Conservation (phyloP, 108 stramenopile genomes). For the Poteriospumella lacustris region DNA sequence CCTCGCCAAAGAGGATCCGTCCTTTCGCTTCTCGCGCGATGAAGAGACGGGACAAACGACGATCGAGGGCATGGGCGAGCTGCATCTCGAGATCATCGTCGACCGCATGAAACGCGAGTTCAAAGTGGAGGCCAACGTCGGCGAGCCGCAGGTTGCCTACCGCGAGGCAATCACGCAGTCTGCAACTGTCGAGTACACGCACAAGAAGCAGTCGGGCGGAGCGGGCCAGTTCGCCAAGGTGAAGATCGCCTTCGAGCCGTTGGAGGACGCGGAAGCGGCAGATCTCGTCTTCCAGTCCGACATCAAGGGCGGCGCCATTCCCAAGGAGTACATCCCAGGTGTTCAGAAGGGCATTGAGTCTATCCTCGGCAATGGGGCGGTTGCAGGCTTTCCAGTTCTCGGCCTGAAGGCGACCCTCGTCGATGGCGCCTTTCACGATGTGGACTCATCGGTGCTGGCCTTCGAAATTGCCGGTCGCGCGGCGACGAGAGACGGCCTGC, state of each 20-base stretch:
- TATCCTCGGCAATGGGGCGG: slow-evolving; percentile 77
- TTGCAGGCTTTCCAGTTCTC: slow-evolving; percentile 90
- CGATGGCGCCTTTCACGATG: slow-evolving; percentile 50
- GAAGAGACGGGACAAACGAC: slow-evolving; percentile 95
- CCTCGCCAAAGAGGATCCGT: slow-evolving; percentile 49
- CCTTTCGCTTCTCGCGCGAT: slow-evolving; percentile 58
- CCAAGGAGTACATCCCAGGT: slow-evolving; percentile 97
- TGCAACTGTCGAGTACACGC: slow-evolving; percentile 91
- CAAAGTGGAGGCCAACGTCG: slow-evolving; percentile 72
- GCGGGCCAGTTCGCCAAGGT: slow-evolving; percentile 92
- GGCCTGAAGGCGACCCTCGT: slow-evolving; percentile 76
- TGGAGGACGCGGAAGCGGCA: slow-evolving; percentile 61
- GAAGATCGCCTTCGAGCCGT: slow-evolving; percentile 88
- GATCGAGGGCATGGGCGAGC: slow-evolving; percentile 99
- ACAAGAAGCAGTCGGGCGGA: slow-evolving; percentile 98
- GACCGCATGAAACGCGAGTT: slow-evolving; percentile 98
- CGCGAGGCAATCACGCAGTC: slow-evolving; percentile 87
- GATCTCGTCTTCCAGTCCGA: slow-evolving; percentile 89
- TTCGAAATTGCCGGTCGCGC: slow-evolving; percentile 62
- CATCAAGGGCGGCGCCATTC: slow-evolving; percentile 92
- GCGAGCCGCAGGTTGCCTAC: slow-evolving; percentile 75
- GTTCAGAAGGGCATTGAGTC: slow-evolving; percentile 95
- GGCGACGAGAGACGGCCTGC: slow-evolving; percentile 81
- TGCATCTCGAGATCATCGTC: slow-evolving; percentile 98
- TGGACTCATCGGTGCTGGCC: slow-evolving; percentile 50